These are phyloP conservation scores for Colletotrichum sp. DNA, from an alignment of 2,329 filamentous ascomycete species.

Conservation along the genomic window DNA sequence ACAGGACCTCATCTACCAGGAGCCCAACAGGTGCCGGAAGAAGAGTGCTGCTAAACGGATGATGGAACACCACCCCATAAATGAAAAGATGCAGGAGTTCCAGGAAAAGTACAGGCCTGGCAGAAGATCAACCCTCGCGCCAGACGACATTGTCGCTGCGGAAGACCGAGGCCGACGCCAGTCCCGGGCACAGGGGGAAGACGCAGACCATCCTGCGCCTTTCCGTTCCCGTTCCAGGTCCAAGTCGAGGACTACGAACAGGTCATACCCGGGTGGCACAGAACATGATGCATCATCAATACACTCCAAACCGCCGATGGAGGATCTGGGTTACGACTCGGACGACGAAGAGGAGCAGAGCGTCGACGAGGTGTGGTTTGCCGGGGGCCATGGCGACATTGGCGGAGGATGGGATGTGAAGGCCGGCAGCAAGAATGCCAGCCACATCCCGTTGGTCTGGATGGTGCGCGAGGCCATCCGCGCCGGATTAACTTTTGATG, in stretches of 20 bases:
- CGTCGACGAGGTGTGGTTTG: constrained; percentile 82
- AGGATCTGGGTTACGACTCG: constrained; percentile 43
- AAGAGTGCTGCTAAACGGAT: constrained; percentile 25
- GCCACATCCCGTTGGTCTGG: constrained; percentile 72
- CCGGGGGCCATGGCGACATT: constrained; percentile 79
- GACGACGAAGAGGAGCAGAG: constrained; percentile 64
- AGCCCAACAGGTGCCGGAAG: constrained; percentile 26
- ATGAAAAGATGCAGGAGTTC: constrained; percentile 27
- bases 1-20: constrained; percentile 70
- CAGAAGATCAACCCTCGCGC: constrained; percentile 13
- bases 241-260: constrained; percentile 14
- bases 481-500: constrained; percentile 74
- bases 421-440: constrained; percentile 63
- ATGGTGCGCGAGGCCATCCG: constrained; percentile 66
- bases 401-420: constrained; percentile 76
- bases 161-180: not conserved
- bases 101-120: constrained; percentile 41
- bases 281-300: constrained; percentile 11
- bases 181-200: not conserved
- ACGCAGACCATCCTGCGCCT: constrained; percentile 40
- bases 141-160: constrained; percentile 12
- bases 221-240: constrained; percentile 44
- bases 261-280: not conserved
- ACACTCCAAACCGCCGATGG: constrained; percentile 20
- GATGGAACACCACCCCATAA: constrained; percentile 18